Percentiles rank a stretch among this genome's conserved stretches.
These are phyloP conservation scores for Dictyostelium intermedium DNA, from an alignment of 78 protist genomes.

Conservation along the genomic window DNA sequence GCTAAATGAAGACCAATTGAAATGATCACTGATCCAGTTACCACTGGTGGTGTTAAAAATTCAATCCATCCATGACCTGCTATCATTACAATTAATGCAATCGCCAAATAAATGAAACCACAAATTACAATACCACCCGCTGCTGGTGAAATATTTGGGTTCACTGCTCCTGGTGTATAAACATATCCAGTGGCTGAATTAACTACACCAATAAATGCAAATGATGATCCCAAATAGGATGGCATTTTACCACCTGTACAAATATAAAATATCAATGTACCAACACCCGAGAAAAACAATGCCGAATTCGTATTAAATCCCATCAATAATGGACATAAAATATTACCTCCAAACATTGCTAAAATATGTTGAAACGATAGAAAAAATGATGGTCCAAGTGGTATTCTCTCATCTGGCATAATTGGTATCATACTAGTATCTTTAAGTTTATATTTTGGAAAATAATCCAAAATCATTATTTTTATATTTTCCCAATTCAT, in stretches of 20 bases:
- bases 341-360: slow-evolving; percentile 62
- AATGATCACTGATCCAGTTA: slow-evolving; percentile 24
- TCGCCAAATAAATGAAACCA: slow-evolving; percentile 4
- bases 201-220: slow-evolving; percentile 52
- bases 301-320: background rate
- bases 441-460: slow-evolving; percentile 27
- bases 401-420: slow-evolving; percentile 6
- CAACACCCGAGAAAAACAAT: slow-evolving; percentile 23
- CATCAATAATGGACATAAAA: slow-evolving; percentile 30
- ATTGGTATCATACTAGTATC: background rate
- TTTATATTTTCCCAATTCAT: background rate
- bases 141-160: background rate
- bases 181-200: slow-evolving; percentile 30
- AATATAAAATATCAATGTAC: slow-evolving; percentile 37
- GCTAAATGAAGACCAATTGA: slow-evolving; percentile 18
- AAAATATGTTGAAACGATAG: slow-evolving; percentile 44
- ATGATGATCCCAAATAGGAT: slow-evolving; percentile 21
- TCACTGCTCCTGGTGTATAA: background rate
- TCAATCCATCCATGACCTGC: slow-evolving; percentile 33
- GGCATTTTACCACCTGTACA: slow-evolving; percentile 24
- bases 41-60: slow-evolving; percentile 26
- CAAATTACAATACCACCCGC: slow-evolving; percentile 35
- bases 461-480: slow-evolving; percentile 3
- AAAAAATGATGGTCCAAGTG: background rate
- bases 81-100: background rate